These are phyloP conservation scores for Trichosporon faecale DNA, from an alignment of 1,284 basidiomycete genomes.

Conservation along the genomic window DNA sequence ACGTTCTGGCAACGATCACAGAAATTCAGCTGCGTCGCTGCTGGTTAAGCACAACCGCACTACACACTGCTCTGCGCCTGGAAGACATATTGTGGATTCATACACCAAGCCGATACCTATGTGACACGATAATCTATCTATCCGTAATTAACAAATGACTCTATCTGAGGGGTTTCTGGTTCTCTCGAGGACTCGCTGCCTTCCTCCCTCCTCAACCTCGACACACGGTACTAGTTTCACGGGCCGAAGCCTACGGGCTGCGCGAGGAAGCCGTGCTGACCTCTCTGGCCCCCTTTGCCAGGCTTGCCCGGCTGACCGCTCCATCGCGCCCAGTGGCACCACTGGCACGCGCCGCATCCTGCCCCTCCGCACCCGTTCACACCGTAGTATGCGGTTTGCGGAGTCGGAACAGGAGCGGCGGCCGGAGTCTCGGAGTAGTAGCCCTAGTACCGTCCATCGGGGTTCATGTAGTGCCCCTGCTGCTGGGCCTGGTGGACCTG, in stretches of 20 bases:
- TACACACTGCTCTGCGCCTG: too few species aligned
- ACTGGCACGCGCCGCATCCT: neutral
- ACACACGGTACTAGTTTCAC: neutral
- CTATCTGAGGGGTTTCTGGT: neutral
- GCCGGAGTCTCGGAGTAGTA: neutral
- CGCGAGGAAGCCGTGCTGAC: neutral
- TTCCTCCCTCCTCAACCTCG: neutral
- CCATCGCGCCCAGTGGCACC: neutral
- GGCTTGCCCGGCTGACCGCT: neutral
- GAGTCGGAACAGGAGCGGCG: neutral
- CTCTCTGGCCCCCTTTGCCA: too few species aligned
- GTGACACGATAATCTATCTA: conserved; percentile 2
- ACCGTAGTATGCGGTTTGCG: neutral
- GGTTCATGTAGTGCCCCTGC: conserved; percentile 38
- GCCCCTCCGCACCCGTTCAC: neutral
- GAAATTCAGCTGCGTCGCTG: neutral
- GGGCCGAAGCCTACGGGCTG: too few species aligned
- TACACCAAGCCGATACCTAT: conserved; percentile 5
- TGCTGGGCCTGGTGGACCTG: conserved; percentile 10
- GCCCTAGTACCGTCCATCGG: conserved; percentile 28
- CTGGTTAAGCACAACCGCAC: neutral
- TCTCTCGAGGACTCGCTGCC: neutral
- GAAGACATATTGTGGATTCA: neutral
- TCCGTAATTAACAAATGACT: neutral
- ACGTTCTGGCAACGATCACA: too few species aligned